A percentile compares a stretch with the other conserved stretches of the same genome.
Conservation (phyloP, 352 stramenopile genomes). For the Phytophthora pinifolia region DNA sequence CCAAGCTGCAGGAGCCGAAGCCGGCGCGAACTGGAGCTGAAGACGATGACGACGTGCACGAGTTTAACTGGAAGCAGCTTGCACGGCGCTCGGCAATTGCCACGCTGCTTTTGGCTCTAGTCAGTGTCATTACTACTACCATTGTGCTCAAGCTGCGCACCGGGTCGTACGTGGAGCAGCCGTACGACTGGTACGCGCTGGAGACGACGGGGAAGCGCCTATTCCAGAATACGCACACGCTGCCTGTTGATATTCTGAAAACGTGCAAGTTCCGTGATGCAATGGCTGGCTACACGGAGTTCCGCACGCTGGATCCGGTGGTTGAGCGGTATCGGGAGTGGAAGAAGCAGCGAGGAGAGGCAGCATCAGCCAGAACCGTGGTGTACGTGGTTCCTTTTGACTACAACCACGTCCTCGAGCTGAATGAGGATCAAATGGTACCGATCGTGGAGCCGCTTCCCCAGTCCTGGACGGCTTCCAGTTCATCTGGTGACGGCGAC, state of each 20-base stretch:
- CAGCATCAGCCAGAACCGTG: slow-evolving; percentile 11
- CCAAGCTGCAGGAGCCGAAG: not conserved
- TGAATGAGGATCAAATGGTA: slow-evolving; percentile 34
- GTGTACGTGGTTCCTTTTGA: slow-evolving; percentile 59
- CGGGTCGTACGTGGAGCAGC: slow-evolving; percentile 43
- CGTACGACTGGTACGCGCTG: slow-evolving; percentile 66
- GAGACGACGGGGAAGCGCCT: slow-evolving; percentile 41
- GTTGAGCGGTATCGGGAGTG: slow-evolving; percentile 17
- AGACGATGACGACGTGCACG: slow-evolving; percentile 25
- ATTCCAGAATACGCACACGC: slow-evolving; percentile 23
- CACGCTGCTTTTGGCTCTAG: slow-evolving; percentile 23
- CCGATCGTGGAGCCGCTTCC: slow-evolving; percentile 24
- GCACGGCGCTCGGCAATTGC: slow-evolving; percentile 23
- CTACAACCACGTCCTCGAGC: slow-evolving; percentile 36
- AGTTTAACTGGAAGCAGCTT: slow-evolving; percentile 34
- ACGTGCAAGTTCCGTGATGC: slow-evolving; percentile 42
- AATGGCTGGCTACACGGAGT: slow-evolving; percentile 17
- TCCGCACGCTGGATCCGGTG: slow-evolving; percentile 34
- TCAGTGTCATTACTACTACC: slow-evolving; percentile 19
- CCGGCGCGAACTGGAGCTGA: slow-evolving; percentile 20
- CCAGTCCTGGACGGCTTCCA: slow-evolving; percentile 17
- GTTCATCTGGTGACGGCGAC: slow-evolving; percentile 14
- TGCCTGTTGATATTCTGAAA: slow-evolving; percentile 38
- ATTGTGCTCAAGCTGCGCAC: slow-evolving; percentile 55
- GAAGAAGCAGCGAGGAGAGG: slow-evolving; percentile 9